Evolutionary conservation across 805 yeast species (phyloP).

Genomic region (Metschnikowia noctiluminum): DNA sequence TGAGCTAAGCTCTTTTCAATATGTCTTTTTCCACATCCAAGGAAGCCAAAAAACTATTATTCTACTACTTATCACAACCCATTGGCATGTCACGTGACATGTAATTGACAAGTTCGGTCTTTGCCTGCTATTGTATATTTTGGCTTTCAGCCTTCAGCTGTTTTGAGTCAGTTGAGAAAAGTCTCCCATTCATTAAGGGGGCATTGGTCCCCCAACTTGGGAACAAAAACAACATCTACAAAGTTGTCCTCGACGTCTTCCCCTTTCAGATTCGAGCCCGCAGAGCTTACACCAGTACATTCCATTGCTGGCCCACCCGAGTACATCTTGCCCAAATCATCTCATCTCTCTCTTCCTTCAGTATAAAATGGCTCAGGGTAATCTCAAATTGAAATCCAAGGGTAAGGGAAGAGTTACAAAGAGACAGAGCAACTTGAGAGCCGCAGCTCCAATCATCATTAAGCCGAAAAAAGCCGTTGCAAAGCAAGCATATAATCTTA

Average conservation of each 20-base stretch:
- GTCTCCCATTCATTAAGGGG: too few relatives aligned
- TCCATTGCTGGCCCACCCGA: background rate
- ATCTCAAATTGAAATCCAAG: constrained; percentile 53
- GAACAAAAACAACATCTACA: too few relatives aligned
- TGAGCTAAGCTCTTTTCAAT: too few relatives aligned
- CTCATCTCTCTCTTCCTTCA: background rate
- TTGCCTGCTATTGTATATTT: too few relatives aligned
- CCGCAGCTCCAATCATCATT: constrained; percentile 67
- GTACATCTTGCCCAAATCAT: background rate
- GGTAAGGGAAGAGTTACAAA: constrained; percentile 55
- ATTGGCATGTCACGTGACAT: background rate
- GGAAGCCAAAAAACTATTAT: too few relatives aligned
- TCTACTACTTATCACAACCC: too few relatives aligned
- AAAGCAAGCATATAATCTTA: constrained; percentile 46
- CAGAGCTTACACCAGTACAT: background rate
- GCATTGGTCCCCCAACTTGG: too few relatives aligned
- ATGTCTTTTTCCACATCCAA: too few relatives aligned
- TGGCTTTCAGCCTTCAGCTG: too few relatives aligned
- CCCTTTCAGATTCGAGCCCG: background rate
- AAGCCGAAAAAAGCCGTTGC: constrained; percentile 63
- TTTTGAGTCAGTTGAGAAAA: too few relatives aligned
- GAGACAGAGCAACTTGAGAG: constrained; percentile 60
- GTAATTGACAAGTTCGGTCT: background rate
- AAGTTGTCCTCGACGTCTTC: background rate
- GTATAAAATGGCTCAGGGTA: constrained; percentile 66